A percentile compares a stretch with the other conserved stretches of the same genome.
These are phyloP conservation scores for Orbilia blumenaviensis DNA, from an alignment of 2,329 filamentous ascomycete genomes.

Conservation along the genomic window DNA sequence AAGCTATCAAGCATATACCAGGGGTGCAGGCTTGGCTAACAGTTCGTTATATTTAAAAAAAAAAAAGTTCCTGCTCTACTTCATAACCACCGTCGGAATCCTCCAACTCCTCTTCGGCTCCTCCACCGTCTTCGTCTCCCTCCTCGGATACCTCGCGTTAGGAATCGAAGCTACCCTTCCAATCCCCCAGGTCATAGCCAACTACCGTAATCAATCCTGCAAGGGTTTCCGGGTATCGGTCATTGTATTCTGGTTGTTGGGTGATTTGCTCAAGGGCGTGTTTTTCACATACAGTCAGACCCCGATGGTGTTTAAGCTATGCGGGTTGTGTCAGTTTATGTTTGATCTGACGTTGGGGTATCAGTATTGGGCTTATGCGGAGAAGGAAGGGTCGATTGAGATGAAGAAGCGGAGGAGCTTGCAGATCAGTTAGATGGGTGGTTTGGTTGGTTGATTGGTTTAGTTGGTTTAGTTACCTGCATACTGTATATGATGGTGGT, in stretches of 20 bases:
- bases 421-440: not conserved
- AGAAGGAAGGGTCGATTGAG: slow-evolving; percentile 56
- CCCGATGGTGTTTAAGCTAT: slow-evolving; percentile 81
- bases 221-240: slow-evolving; percentile 81
- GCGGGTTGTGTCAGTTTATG: slow-evolving; percentile 79
- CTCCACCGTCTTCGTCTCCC: slow-evolving; percentile 70
- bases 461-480: not conserved
- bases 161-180: slow-evolving; percentile 83
- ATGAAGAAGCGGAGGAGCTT: slow-evolving; percentile 44
- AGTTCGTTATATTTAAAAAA: not conserved
- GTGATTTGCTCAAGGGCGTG: slow-evolving; percentile 87
- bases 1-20: not conserved
- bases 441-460: not conserved
- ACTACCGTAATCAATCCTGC: slow-evolving; percentile 74
- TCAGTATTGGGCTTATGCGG: slow-evolving; percentile 77
- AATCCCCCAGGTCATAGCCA: slow-evolving; percentile 78
- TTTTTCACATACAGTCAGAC: slow-evolving; percentile 79
- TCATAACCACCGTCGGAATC: slow-evolving; percentile 70
- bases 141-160: slow-evolving; percentile 79
- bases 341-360: slow-evolving; percentile 79
- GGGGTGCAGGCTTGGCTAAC: too few species aligned
- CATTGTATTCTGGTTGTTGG: slow-evolving; percentile 78
- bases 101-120: slow-evolving; percentile 74
- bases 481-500: not conserved
- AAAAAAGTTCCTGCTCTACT: slow-evolving; percentile 70